These are phyloP conservation scores for Sugiyamaella lignohabitans DNA, from an alignment of 805 yeast species.

Conservation along the genomic window DNA sequence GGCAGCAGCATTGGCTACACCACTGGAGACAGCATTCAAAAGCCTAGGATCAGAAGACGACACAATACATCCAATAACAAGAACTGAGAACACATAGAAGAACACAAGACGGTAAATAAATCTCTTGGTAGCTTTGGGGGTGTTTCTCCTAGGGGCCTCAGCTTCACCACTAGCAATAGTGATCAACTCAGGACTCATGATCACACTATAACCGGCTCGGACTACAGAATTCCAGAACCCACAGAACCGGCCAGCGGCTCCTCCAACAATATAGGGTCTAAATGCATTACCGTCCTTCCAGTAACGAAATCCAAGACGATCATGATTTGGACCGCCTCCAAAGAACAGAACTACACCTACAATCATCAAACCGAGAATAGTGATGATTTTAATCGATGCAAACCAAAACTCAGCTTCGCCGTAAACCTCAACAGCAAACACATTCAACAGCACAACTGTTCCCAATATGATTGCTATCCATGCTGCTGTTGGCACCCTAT, in stretches of 20 bases:
- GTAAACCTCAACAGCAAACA: constrained; percentile 44
- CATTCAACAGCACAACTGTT: constrained; percentile 37
- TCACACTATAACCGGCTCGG: constrained; percentile 68
- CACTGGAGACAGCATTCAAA: constrained; percentile 42
- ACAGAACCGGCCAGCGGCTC: constrained; percentile 55
- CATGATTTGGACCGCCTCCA: constrained; percentile 46
- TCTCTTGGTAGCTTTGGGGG: constrained; percentile 70
- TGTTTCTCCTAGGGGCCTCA: constrained; percentile 64
- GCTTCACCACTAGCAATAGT: constrained; percentile 83
- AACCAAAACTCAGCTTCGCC: constrained; percentile 60
- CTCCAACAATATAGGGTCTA: constrained; percentile 42
- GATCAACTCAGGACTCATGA: constrained; percentile 77
- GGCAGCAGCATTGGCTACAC: constrained; percentile 59
- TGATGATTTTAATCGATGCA: constrained; percentile 53
- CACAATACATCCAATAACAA: constrained; percentile 65
- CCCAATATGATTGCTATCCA: constrained; percentile 49
- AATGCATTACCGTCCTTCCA: constrained; percentile 45
- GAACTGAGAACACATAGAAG: constrained; percentile 60
- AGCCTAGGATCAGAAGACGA: constrained; percentile 59
- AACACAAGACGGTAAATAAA: constrained; percentile 66
- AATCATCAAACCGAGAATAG: constrained; percentile 61
- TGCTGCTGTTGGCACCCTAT: constrained; percentile 44
- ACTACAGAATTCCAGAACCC: constrained; percentile 58
- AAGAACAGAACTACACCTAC: constrained; percentile 47
- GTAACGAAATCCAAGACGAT: constrained; percentile 50